Percentiles rank a stretch among this genome's conserved stretches.
Evolutionary conservation across 495 filamentous ascomycete species (phyloP).

Genomic region (Penicillium coprophilum): DNA sequence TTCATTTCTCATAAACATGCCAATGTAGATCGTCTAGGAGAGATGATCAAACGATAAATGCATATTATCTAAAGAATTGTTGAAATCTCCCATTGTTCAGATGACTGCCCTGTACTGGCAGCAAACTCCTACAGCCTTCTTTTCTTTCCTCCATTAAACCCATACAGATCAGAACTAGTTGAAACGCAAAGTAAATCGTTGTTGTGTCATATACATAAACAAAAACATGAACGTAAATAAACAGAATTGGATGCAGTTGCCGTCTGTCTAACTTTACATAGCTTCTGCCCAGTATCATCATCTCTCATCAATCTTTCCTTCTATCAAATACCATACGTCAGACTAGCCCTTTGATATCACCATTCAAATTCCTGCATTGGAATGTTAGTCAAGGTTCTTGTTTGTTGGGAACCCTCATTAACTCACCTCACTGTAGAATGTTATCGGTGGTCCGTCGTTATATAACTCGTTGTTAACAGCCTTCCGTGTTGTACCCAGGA

Average conservation of each 20-base stretch:
- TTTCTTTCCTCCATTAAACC: too few relatives aligned
- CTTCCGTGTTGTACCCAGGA: not conserved
- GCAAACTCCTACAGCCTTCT: too few relatives aligned
- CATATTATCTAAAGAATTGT: too few relatives aligned
- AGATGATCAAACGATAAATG: not conserved
- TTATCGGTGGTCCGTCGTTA: not conserved
- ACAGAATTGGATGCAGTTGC: not conserved
- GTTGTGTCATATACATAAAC: not conserved
- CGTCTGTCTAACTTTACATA: not conserved
- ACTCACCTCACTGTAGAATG: slow-evolving; percentile 11
- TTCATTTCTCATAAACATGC: not conserved
- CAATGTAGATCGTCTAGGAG: not conserved
- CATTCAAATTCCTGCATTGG: not conserved
- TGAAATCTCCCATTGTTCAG: too few relatives aligned
- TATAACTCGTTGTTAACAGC: not conserved
- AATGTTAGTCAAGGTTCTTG: not conserved
- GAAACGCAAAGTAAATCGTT: not conserved
- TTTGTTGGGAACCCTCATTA: not conserved
- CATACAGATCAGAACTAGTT: too few relatives aligned
- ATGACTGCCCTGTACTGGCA: too few relatives aligned
- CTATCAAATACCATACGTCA: not conserved
- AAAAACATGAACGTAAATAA: too few relatives aligned
- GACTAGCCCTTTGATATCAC: not conserved
- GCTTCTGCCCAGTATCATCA: not conserved
- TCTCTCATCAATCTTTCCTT: not conserved